Conservation (phyloP, 495 filamentous ascomycete species). For the Letharia lupina region DNA sequence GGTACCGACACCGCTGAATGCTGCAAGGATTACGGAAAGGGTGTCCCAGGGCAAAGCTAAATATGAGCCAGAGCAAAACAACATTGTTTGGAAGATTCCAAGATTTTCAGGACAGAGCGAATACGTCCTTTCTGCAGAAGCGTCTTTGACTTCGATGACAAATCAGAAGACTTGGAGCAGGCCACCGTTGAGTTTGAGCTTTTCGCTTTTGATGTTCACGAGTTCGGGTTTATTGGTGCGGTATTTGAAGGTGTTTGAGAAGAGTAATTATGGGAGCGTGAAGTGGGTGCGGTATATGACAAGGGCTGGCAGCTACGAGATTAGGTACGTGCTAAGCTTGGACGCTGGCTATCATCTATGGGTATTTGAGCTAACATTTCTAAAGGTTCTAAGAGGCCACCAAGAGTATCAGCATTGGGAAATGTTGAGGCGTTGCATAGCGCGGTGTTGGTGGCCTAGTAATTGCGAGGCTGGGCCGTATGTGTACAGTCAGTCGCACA, state of each 20-base stretch:
- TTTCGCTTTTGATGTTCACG: conserved; percentile 96
- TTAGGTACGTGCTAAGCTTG: conserved; percentile 36
- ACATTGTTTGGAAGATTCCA: conserved; percentile 98
- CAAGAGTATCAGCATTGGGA: neutral
- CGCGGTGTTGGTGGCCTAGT: conserved; percentile 19
- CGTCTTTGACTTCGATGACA: conserved; percentile 89
- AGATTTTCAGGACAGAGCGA: conserved; percentile 93
- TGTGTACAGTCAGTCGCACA: neutral
- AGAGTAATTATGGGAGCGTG: conserved; percentile 95
- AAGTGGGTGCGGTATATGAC: conserved; percentile 99
- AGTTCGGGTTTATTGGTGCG: conserved; percentile 83
- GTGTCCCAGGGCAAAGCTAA: conserved; percentile 94
- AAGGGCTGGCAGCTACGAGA: conserved; percentile 59
- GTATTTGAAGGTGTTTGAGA: conserved; percentile 99
- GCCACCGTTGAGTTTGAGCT: conserved; percentile 84
- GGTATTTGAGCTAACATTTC: neutral
- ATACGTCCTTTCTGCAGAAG: conserved; percentile 89
- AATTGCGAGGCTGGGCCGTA: neutral
- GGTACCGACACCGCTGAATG: conserved; percentile 94
- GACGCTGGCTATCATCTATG: neutral
- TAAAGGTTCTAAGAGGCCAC: conserved; percentile 16
- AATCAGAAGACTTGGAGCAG: conserved; percentile 97
- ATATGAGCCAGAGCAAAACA: conserved; percentile 96
- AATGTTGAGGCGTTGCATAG: conserved; percentile 14
- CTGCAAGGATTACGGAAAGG: conserved; percentile 86